These are phyloP conservation scores for Oxytropis ochrocephala DNA, from an alignment of 306 rosid species.

Conservation along the genomic window DNA sequence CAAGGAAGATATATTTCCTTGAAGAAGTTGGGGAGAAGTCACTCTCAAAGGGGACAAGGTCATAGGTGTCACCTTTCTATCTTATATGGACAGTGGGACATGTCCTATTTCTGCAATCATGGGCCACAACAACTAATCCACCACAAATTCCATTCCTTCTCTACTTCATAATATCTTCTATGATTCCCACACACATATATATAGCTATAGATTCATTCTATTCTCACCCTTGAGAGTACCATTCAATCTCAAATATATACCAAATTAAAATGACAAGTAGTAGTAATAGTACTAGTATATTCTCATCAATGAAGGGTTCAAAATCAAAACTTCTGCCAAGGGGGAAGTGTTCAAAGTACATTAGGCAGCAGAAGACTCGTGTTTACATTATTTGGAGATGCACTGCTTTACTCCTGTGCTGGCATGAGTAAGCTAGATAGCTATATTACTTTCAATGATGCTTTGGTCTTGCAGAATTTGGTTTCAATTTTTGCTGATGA, in stretches of 20 bases:
- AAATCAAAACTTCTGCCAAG: slow-evolving; percentile 42
- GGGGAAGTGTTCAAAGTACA: slow-evolving; percentile 61
- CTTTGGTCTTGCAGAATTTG: too few relatives aligned
- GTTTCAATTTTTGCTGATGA: too few relatives aligned
- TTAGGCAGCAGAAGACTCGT: slow-evolving; percentile 64
- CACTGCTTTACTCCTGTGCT: slow-evolving; percentile 64
- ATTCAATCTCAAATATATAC: background rate
- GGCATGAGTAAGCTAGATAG: slow-evolving; percentile 41
- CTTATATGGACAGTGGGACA: slow-evolving; percentile 29
- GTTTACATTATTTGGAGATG: slow-evolving; percentile 95
- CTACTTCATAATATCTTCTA: slow-evolving; percentile 33
- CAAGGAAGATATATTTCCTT: slow-evolving; percentile 17
- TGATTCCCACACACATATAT: background rate
- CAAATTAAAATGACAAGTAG: slow-evolving; percentile 22
- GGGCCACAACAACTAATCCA: slow-evolving; percentile 35
- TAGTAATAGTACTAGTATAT: background rate
- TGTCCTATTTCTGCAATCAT: slow-evolving; percentile 20
- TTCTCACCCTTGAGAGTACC: background rate
- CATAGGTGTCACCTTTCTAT: slow-evolving; percentile 30
- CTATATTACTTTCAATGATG: background rate
- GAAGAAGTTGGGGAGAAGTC: slow-evolving; percentile 41
- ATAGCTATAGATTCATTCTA: background rate
- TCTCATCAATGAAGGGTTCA: slow-evolving; percentile 29
- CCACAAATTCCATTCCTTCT: slow-evolving; percentile 45
- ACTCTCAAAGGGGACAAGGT: slow-evolving; percentile 36